A percentile compares a stretch with the other conserved stretches of the same genome.
Conservation (phyloP, 2,329 filamentous ascomycete genomes). For the Claviceps pazoutovae region DNA sequence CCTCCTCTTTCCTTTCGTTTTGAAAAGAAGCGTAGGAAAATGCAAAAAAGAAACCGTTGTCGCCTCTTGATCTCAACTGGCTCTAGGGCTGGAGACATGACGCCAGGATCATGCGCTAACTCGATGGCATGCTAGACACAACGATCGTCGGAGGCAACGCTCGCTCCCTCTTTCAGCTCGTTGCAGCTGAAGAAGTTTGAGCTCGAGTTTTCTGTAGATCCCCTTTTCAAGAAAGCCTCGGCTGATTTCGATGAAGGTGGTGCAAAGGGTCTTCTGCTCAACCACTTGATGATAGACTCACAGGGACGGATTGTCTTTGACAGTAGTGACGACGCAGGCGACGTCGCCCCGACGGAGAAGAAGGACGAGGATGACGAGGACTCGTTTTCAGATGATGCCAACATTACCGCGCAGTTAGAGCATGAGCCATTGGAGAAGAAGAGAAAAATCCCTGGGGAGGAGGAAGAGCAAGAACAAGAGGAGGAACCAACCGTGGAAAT, state of each 20-base stretch:
- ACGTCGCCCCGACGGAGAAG: conserved; percentile 25
- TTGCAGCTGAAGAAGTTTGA: conserved; percentile 95
- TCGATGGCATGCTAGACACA: conserved; percentile 31
- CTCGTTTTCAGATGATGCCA: conserved; percentile 17
- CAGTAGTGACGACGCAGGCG: conserved; percentile 75
- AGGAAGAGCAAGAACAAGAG: conserved; percentile 22
- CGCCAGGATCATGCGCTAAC: background rate
- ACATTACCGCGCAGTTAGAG: conserved; percentile 22
- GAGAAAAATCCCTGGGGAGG: conserved; percentile 19
- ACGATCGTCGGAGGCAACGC: conserved; percentile 80
- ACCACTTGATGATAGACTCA: conserved; percentile 90
- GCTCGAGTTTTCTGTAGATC: conserved; percentile 89
- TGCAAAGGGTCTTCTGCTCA: conserved; percentile 85
- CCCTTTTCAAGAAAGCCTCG: conserved; percentile 97
- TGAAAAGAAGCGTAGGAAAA: too few relatives aligned
- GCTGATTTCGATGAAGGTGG: conserved; percentile 98
- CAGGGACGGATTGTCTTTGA: conserved; percentile 94
- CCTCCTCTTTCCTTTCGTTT: too few relatives aligned
- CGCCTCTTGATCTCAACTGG: background rate
- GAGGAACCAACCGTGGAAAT: conserved; percentile 52
- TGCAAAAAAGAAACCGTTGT: conserved; percentile 36
- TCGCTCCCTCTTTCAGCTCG: conserved; percentile 76
- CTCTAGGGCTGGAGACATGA: background rate
- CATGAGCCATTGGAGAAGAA: conserved; percentile 29
- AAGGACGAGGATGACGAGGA: conserved; percentile 26